These are phyloP conservation scores for Dalbergia oliveri DNA, from an alignment of 306 rosid species.

Conservation along the genomic window DNA sequence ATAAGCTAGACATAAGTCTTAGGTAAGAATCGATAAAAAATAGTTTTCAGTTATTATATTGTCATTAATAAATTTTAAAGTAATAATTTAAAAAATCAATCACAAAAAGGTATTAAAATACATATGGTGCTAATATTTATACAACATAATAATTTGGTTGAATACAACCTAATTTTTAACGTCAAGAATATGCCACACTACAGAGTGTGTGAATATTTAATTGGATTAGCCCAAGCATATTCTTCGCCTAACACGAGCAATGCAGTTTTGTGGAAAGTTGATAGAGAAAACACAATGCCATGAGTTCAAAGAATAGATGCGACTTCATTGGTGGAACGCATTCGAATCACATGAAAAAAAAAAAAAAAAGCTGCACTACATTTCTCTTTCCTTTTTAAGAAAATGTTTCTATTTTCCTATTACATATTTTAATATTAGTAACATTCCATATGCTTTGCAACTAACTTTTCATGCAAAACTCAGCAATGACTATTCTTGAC, in stretches of 20 bases:
- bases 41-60: not conserved
- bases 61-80: not conserved
- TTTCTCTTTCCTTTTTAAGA: not conserved
- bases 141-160: not conserved
- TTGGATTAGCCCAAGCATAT: not conserved
- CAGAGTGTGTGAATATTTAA: not conserved
- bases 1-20: too few species aligned
- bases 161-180: not conserved
- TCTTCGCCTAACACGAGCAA: not conserved
- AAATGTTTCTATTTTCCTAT: constrained; percentile 20
- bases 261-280: not conserved
- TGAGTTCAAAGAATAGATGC: constrained; percentile 4
- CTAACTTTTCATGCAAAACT: constrained; percentile 29
- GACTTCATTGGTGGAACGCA: not conserved
- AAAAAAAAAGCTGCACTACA: not conserved
- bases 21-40: not conserved
- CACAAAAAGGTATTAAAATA: too few species aligned
- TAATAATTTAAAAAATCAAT: not conserved
- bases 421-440: constrained; percentile 7
- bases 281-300: not conserved
- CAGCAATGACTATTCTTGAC: constrained; percentile 34
- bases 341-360: not conserved
- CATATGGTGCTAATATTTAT: not conserved
- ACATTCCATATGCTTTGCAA: not conserved
- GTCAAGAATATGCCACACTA: not conserved